Evolutionary conservation across 164 flowering plant genomes (phyloP), one percentile per base, ranked within the genome.

Genomic region (Vitis labrusca): DNA sequence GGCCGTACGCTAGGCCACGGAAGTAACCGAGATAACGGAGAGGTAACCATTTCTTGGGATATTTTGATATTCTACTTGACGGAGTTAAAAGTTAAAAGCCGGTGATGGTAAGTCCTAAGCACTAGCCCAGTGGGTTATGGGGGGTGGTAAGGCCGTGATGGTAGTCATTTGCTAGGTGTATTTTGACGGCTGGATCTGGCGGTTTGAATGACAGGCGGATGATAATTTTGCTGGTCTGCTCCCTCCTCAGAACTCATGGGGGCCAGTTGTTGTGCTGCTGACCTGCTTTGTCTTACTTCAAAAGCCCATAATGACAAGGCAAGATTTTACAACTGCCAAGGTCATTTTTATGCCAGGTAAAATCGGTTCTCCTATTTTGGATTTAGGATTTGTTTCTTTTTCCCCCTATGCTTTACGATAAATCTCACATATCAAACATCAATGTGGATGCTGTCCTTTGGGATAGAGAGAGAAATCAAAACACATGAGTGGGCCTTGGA

Each of bases 101-200:
- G 44, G 44, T 37, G 44, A 37, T 37, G 44, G 44, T 37, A 37
- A 37, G 44, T 37, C 8, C 29, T 59, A 59, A 29, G 11, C 7
- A 23, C 27, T 23, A 23, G 27, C 27, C 27, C 10, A 10, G 10
- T 13, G 63, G 50, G 63, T 16, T 8, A 14, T 14, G 30, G 56
- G 23, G 53, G 44, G 1, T 10, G 47, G 12, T 6, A 65, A 32
- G 9, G 56, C 3, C 53, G 47, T 48, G 71, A 68, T 48, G 27
- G 27, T 6, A 64, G 7, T 23, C 27, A 51, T 44, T 44, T 13
- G 17, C 12, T 17, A 29, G 50, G 52, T 55, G 67, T 23, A 15
- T 47, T 56, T 63, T 62, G 73, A 70, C 73, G 73, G 73, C 73
- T 47, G 55, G 67, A 63, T 53, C 32, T 63, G 67, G 61, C 56